These are phyloP conservation scores for Rhizophora mangle DNA, from an alignment of 345 rosid species.

Conservation along the genomic window DNA sequence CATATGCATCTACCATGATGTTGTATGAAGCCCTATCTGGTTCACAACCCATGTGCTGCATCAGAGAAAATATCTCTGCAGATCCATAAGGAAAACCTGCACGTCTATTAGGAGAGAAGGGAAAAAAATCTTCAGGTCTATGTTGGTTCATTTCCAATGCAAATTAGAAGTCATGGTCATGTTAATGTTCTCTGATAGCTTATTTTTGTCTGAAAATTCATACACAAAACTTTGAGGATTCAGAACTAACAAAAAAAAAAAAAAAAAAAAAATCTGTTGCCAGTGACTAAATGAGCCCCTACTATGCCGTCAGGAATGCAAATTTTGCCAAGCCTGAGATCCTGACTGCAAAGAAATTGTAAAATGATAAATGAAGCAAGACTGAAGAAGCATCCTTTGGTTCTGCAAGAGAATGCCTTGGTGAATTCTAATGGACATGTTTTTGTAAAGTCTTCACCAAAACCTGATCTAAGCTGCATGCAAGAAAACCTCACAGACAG, in stretches of 20 bases:
- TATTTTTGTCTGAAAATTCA: not conserved
- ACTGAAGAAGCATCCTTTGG: too few relatives aligned
- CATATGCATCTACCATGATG: constrained; percentile 94
- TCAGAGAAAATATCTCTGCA: constrained; percentile 86
- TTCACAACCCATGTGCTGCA: constrained; percentile 94
- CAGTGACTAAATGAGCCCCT: not conserved
- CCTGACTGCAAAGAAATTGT: too few relatives aligned
- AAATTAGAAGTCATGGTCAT: not conserved
- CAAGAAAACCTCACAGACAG: too few relatives aligned
- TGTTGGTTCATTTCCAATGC: not conserved
- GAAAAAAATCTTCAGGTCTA: not conserved
- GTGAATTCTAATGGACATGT: too few relatives aligned
- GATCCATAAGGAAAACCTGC: constrained; percentile 93
- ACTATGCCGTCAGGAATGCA: not conserved
- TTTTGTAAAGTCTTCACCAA: too few relatives aligned
- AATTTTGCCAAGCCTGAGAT: too few relatives aligned
- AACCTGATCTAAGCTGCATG: too few relatives aligned
- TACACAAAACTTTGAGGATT: not conserved
- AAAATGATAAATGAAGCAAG: too few relatives aligned
- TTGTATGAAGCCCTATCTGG: constrained; percentile 93
- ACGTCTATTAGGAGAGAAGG: constrained; percentile 47
- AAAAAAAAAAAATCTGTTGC: not conserved
- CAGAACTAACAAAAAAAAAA: too few relatives aligned
- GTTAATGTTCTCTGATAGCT: not conserved
- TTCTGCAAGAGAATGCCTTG: too few relatives aligned